These are phyloP conservation scores for Clathrospora elynae DNA, from an alignment of 2,329 filamentous ascomycete genomes.

Conservation along the genomic window DNA sequence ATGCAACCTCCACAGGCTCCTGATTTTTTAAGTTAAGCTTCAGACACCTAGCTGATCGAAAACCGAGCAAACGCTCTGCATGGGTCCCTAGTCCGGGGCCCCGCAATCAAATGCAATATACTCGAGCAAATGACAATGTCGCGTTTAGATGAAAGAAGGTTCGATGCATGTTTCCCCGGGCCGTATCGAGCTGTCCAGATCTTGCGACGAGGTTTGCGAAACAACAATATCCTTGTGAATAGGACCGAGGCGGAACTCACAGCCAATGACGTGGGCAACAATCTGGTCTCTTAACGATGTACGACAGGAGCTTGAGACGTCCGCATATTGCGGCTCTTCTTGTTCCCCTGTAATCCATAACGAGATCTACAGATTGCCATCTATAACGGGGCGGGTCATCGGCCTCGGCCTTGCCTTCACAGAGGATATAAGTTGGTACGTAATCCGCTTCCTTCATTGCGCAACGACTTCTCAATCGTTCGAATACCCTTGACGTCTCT, in stretches of 20 bases:
- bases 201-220: constrained; percentile 13
- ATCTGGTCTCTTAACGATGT: background rate
- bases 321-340: constrained; percentile 14
- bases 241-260: constrained; percentile 6
- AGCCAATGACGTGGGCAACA: constrained; percentile 6
- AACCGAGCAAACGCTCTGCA: constrained; percentile 21
- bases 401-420: background rate
- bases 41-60: no score
- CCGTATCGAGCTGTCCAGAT: constrained; percentile 1
- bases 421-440: constrained; percentile 10
- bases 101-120: constrained; percentile 21
- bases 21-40: no score
- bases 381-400: constrained; percentile 1
- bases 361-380: background rate
- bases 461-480: background rate
- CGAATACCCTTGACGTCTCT: background rate
- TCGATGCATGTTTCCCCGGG: constrained; percentile 15
- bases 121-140: constrained; percentile 12
- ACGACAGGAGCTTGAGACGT: background rate
- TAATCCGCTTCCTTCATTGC: background rate
- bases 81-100: constrained; percentile 6
- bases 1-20: no score
- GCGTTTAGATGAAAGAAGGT: constrained; percentile 12
- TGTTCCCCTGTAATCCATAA: constrained; percentile 4
- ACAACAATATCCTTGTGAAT: constrained; percentile 11